phyloP scores from a whole-genome alignment of 1,139 yeast genomes.

The Saccharomyces pastorianus region DNA sequence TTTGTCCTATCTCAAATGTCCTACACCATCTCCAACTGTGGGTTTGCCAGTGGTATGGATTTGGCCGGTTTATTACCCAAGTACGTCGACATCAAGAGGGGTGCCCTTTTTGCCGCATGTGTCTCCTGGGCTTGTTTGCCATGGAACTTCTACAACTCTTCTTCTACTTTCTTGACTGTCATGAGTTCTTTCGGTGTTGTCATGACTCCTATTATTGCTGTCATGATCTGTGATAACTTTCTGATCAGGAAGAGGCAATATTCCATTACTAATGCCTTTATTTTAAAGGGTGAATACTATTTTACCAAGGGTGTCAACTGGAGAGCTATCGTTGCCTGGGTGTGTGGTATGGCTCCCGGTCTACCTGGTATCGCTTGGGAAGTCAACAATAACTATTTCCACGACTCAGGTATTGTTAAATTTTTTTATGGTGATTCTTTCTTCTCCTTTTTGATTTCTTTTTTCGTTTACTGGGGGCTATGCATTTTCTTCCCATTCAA shows the following conservation, averaged over 20 bases:
- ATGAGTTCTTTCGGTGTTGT: constrained; percentile 40
- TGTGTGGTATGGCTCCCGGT: constrained; percentile 37
- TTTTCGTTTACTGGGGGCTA: constrained; percentile 33
- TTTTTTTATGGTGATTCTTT: constrained; percentile 37
- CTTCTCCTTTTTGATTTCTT: constrained; percentile 38
- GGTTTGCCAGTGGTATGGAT: constrained; percentile 48
- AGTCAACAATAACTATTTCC: constrained; percentile 27
- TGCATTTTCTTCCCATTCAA: constrained; percentile 35
- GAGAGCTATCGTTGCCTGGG: constrained; percentile 38
- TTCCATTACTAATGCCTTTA: constrained; percentile 35
- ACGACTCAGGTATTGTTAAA: constrained; percentile 33
- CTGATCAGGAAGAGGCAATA: constrained; percentile 33
- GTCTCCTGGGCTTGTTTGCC: constrained; percentile 42
- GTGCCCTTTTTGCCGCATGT: constrained; percentile 39
- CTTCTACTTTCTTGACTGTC: constrained; percentile 39
- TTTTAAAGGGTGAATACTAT: constrained; percentile 35
- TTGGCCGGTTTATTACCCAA: constrained; percentile 42
- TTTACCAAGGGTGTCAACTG: constrained; percentile 37
- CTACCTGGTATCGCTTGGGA: constrained; percentile 39
- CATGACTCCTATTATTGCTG: constrained; percentile 39
- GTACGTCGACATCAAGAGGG: constrained; percentile 45
- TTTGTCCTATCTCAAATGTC: constrained; percentile 42
- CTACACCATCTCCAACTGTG: constrained; percentile 43
- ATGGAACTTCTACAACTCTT: constrained; percentile 41
- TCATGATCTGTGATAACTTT: constrained; percentile 38